Percentiles rank a stretch among this genome's conserved stretches.
Conservation (phyloP, 1,139 yeast genomes). For the Suhomyces coccinellae region DNA sequence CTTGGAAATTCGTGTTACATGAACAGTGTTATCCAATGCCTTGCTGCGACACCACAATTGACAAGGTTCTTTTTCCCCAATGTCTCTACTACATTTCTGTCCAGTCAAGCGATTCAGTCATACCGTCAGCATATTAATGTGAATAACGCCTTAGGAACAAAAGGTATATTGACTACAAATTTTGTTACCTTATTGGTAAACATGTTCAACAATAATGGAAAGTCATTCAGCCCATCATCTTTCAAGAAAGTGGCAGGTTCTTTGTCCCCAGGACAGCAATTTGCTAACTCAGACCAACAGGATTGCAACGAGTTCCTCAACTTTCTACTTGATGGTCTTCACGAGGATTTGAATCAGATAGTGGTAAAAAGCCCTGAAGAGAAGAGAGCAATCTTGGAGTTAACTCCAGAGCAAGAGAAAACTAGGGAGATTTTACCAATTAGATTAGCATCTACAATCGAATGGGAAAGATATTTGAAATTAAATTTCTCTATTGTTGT, state of each 20-base stretch:
- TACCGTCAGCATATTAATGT: slow-evolving; percentile 74
- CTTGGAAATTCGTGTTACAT: slow-evolving; percentile 93
- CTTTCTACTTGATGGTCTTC: slow-evolving; percentile 79
- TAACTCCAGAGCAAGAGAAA: slow-evolving; percentile 75
- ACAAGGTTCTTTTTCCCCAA: slow-evolving; percentile 44
- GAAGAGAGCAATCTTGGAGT: slow-evolving; percentile 42
- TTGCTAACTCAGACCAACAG: slow-evolving; percentile 81
- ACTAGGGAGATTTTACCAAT: slow-evolving; percentile 74
- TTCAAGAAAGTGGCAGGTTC: slow-evolving; percentile 68
- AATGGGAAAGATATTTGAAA: slow-evolving; percentile 90
- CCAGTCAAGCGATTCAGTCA: slow-evolving; percentile 30
- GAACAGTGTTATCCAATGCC: slow-evolving; percentile 88
- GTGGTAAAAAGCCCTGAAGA: slow-evolving; percentile 33
- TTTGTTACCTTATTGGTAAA: slow-evolving; percentile 67
- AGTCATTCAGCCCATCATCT: slow-evolving; percentile 53
- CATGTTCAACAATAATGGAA: slow-evolving; percentile 53
- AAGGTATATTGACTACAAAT: slow-evolving; percentile 74
- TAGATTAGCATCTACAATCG: slow-evolving; percentile 84
- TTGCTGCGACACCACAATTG: slow-evolving; percentile 50
- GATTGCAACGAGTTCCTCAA: slow-evolving; percentile 91
- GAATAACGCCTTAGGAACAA: slow-evolving; percentile 76
- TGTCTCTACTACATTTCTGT: slow-evolving; percentile 9
- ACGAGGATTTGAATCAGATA: slow-evolving; percentile 81
- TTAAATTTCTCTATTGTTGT: slow-evolving; percentile 84
- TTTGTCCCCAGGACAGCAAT: slow-evolving; percentile 59